Conservation (phyloP, 768 basidiomycete species). For the Daedaleopsis sinensis region DNA sequence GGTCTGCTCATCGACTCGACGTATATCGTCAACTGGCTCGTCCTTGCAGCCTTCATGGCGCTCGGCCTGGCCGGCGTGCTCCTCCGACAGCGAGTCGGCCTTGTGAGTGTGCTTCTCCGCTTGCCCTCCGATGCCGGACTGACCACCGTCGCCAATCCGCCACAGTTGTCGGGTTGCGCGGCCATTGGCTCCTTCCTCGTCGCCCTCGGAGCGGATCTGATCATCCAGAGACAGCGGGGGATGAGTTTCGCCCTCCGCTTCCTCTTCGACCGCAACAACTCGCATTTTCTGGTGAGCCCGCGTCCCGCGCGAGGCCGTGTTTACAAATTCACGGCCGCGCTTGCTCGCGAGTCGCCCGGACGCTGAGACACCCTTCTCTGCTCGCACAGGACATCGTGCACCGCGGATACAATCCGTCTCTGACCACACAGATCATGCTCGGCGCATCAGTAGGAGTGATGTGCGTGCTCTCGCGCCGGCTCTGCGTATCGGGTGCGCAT, state of each 20-base stretch:
- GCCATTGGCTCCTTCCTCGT: conserved; percentile 64
- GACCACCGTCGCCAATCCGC: background rate
- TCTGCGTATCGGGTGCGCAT: background rate
- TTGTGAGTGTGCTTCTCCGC: conserved; percentile 44
- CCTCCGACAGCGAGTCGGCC: conserved; percentile 48
- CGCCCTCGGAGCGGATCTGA: conserved; percentile 57
- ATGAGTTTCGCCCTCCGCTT: conserved; percentile 66
- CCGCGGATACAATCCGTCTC: conserved; percentile 53
- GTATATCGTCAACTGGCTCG: conserved; percentile 53
- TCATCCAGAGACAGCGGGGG: conserved; percentile 58
- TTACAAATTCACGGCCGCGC: background rate
- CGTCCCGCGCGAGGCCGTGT: background rate
- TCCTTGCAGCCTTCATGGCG: conserved; percentile 49
- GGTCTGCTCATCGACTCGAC: conserved; percentile 49
- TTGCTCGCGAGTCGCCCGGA: background rate
- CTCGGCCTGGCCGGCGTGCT: conserved; percentile 45
- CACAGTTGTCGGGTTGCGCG: conserved; percentile 42
- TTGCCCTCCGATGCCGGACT: conserved; percentile 38
- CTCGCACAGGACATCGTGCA: conserved; percentile 47
- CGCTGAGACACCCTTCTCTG: background rate
- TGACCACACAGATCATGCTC: conserved; percentile 52
- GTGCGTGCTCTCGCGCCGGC: conserved; percentile 41
- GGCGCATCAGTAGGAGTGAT: conserved; percentile 55
- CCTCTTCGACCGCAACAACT: conserved; percentile 62
- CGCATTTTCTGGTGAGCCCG: conserved; percentile 53